Evolutionary conservation across 2,329 filamentous ascomycete species (phyloP), one percentile per base, ranked within the genome.

Genomic region (Gnomoniopsis sp.): DNA sequence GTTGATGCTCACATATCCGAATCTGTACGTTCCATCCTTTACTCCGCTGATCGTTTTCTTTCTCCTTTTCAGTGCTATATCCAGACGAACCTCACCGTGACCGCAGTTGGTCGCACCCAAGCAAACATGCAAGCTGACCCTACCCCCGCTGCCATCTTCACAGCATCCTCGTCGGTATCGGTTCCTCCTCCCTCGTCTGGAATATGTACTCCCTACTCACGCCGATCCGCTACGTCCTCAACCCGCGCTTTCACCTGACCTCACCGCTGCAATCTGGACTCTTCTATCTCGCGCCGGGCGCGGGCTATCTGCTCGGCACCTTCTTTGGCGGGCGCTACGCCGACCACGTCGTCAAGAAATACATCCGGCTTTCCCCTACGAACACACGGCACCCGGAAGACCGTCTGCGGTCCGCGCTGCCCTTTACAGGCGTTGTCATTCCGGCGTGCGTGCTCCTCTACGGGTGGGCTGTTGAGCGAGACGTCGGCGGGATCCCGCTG

Each of bases 161-260:
- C 26, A 61, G 59, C 1, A 74, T 87, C 44, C 74, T 84, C 62
- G 77, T 78, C 21, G 83, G 80, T 1, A 66, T 88, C 2, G 84
- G 85, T 1, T 81, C 81, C 14, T 82, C 79, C 1, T 77, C 80
- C 19, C 75, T 90, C 0, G 81, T 90, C 15, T 90, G 86, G 85
- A 90, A 89, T 70, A 88, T 89, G 74, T 90, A 90, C 70, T 80
- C 79, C 3, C 78, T 89, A 1, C 76, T 89, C 8, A 89, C 86
- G 0, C 84, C 84, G 0, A 89, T 90, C 60, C 84, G 87, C 26
- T 89, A 88, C 65, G 83, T 89, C 14, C 77, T 90, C 19, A 90
- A 90, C 65, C 87, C 88, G 0, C 83, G 88, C 55, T 90, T 90
- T 74, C 67, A 83, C 55, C 79, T 90, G 15, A 81, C 79, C 0